phyloP scores from a whole-genome alignment of 2,329 filamentous ascomycete genomes.

The Fusarium fracticaudum region DNA sequence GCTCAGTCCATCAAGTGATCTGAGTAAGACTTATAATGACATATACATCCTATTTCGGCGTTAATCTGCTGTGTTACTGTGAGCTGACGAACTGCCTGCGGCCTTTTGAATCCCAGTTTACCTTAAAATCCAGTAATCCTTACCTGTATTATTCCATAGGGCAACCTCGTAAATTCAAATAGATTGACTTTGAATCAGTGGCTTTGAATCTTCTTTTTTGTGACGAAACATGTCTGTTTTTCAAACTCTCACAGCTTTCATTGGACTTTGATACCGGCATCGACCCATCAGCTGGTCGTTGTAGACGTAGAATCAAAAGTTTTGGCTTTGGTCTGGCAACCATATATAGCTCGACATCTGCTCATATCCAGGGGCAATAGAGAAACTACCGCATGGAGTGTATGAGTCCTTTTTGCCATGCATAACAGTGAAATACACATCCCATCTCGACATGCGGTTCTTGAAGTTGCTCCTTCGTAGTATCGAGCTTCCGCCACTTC shows the following conservation, averaged over 20 bases:
- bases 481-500: not conserved
- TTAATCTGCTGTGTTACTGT: not conserved
- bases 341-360: not conserved
- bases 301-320: not conserved
- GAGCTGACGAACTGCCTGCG: not conserved
- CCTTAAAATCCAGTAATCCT: not conserved
- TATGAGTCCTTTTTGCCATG: not conserved
- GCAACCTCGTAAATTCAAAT: not conserved
- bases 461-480: not conserved
- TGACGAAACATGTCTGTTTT: not conserved
- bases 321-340: not conserved
- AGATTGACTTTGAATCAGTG: not conserved
- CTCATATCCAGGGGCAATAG: not conserved
- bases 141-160: too few relatives aligned
- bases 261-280: not conserved
- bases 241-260: not conserved
- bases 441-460: not conserved
- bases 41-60: not conserved
- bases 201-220: not conserved
- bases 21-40: conserved; percentile 7
- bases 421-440: not conserved
- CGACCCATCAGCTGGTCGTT: too few relatives aligned
- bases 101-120: not conserved
- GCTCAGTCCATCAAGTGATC: not conserved
- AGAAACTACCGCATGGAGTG: not conserved